A percentile compares a stretch with the other conserved stretches of the same genome.
Conservation (phyloP, 352 stramenopile species). For the Globisporangium ultimum region DNA sequence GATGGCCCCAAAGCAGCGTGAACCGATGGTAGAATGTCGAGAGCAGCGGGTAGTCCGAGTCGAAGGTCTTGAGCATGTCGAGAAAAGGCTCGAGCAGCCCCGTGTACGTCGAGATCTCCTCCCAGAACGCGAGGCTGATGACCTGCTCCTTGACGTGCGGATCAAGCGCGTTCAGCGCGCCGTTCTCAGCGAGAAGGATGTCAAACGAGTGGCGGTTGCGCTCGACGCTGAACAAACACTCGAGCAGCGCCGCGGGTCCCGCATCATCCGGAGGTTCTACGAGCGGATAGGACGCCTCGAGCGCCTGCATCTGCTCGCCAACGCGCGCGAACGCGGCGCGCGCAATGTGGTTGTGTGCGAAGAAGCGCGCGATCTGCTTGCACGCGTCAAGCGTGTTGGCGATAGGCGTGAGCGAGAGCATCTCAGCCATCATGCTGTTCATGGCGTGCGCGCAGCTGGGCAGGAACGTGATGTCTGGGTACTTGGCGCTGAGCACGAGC, state of each 20-base stretch:
- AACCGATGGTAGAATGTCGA: slow-evolving; percentile 79
- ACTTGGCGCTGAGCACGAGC: slow-evolving; percentile 46
- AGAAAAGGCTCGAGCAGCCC: slow-evolving; percentile 62
- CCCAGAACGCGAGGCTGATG: slow-evolving; percentile 48
- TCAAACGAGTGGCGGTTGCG: slow-evolving; percentile 56
- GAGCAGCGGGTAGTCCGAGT: slow-evolving; percentile 54
- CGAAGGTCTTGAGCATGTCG: slow-evolving; percentile 65
- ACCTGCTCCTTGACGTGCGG: slow-evolving; percentile 40
- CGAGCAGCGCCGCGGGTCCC: slow-evolving; percentile 33
- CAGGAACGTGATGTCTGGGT: slow-evolving; percentile 57
- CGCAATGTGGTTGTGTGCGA: slow-evolving; percentile 41
- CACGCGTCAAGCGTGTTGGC: slow-evolving; percentile 35
- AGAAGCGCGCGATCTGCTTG: slow-evolving; percentile 38
- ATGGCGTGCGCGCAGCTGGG: slow-evolving; percentile 60
- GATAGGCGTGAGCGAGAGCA: slow-evolving; percentile 42
- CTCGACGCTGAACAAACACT: slow-evolving; percentile 49
- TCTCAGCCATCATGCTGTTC: slow-evolving; percentile 53
- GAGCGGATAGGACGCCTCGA: slow-evolving; percentile 34
- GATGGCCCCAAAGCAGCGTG: slow-evolving; percentile 55
- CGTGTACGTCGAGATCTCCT: slow-evolving; percentile 47
- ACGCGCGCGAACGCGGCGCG: slow-evolving; percentile 45
- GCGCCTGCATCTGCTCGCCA: slow-evolving; percentile 39
- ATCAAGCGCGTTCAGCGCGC: slow-evolving; percentile 28
- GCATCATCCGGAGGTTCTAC: slow-evolving; percentile 24
- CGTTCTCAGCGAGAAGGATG: slow-evolving; percentile 53